phyloP scores from a whole-genome alignment of 225 moss, liverwort and hornwort species.

The Marchantia polymorpha region DNA sequence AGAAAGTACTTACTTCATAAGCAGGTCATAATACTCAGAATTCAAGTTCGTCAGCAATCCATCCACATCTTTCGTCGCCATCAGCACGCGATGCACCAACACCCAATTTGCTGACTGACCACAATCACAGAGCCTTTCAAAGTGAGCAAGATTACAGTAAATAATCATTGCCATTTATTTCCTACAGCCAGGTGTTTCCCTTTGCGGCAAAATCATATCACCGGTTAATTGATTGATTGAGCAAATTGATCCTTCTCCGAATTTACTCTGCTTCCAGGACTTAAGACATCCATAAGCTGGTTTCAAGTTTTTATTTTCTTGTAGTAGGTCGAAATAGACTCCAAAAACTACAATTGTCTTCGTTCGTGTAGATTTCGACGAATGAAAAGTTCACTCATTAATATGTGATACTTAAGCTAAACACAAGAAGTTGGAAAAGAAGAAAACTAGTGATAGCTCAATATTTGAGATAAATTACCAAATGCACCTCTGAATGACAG shows the following conservation, averaged over 20 bases:
- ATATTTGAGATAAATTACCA: too few species aligned
- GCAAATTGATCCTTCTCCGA: neutral
- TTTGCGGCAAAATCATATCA: neutral
- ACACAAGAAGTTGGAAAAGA: too few species aligned
- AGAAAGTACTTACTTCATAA: constrained; percentile 74
- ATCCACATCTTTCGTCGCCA: constrained; percentile 90
- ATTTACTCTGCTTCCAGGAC: neutral
- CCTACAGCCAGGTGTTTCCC: neutral
- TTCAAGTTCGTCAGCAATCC: constrained; percentile 67
- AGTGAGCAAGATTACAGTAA: neutral
- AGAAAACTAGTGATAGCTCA: too few species aligned
- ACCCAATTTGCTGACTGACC: constrained; percentile 85
- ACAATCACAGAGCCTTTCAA: constrained; percentile 3
- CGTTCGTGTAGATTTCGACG: too few species aligned
- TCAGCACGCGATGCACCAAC: constrained; percentile 87
- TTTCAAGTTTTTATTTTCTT: neutral
- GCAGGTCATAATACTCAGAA: constrained; percentile 72
- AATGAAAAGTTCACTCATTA: too few species aligned
- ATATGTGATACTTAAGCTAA: too few species aligned
- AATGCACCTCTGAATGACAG: too few species aligned
- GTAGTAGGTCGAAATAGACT: neutral
- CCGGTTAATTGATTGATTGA: too few species aligned
- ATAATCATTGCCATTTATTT: neutral
- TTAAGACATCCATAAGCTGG: neutral
- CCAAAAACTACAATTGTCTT: neutral